Conservation (phyloP, 2,329 filamentous ascomycete genomes). For the Cadophora luteo-olivacea region DNA sequence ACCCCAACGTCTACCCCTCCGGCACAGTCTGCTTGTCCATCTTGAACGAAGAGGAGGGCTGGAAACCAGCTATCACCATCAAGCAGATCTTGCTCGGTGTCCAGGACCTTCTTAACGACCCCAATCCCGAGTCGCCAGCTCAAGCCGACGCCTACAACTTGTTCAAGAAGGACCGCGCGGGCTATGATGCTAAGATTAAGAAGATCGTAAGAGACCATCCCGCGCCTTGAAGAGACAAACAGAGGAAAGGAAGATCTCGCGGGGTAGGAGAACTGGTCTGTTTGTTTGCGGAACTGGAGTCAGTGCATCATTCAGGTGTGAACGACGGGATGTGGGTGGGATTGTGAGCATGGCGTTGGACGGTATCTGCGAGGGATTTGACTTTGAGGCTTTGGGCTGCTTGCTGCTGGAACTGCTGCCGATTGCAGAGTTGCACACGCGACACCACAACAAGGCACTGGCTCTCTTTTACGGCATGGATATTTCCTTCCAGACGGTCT, state of each 20-base stretch:
- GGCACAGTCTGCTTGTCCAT: slow-evolving; percentile 98
- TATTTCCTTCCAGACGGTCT: background rate
- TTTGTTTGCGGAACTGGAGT: background rate
- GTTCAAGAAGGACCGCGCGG: slow-evolving; percentile 85
- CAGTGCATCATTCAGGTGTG: background rate
- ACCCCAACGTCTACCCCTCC: slow-evolving; percentile 98
- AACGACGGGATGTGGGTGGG: background rate
- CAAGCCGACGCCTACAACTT: slow-evolving; percentile 98
- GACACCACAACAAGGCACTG: background rate
- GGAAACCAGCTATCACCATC: slow-evolving; percentile 98
- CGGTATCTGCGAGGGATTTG: slow-evolving; percentile 8
- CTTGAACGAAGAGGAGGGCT: slow-evolving; percentile 96
- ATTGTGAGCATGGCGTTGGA: slow-evolving; percentile 17
- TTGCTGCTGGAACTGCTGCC: background rate
- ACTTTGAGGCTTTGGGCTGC: slow-evolving; percentile 1
- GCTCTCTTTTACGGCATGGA: slow-evolving; percentile 9
- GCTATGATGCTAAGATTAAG: slow-evolving; percentile 89
- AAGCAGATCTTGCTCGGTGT: slow-evolving; percentile 97
- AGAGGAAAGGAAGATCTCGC: background rate
- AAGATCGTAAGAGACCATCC: slow-evolving; percentile 91
- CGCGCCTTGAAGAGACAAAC: slow-evolving; percentile 58
- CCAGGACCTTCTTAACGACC: slow-evolving; percentile 93
- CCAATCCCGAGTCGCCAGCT: slow-evolving; percentile 94
- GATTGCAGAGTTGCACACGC: slow-evolving; percentile 14
- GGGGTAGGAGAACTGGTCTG: background rate